Base-by-base conservation (phyloP, 2,329 filamentous ascomycete species). In the Phyllosticta ampelicida region DNA sequence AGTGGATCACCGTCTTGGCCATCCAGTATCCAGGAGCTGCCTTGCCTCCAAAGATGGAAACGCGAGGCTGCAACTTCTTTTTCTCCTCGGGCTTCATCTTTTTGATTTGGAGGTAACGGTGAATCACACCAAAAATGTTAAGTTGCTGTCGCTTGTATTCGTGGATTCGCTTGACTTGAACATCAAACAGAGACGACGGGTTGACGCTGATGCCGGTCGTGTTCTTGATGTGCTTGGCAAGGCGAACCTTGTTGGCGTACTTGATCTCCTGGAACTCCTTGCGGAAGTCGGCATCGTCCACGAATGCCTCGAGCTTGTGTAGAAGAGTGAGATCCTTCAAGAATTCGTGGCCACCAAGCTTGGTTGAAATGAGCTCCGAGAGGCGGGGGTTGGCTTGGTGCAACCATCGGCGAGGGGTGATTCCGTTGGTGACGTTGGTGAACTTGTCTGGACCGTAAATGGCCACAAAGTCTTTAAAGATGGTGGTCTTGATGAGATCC, bases 11-110 rank as follows among this genome's bases (percentile, higher is more conserved):
- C 48, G 94, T 95, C 82, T 99, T 99, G 44, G 94, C 94, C 94
- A 97, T 99, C 94, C 94, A 99, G 79, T 99, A 99, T 16, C 94
- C 94, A 0, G 94, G 94, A 1, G 94, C 94, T 23, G 94, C 94
- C 77, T 99, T 99, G 66, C 94, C 94, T 69, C 94, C 94, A 70
- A 99, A 97, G 72, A 99, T 95, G 59, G 88, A 94, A 9, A 97
- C 94, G 55, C 92, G 86, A 16, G 91, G 90, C 51, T 86, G 82
- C 61, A 89, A 80, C 76, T 94, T 94, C 80, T 95, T 92, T 64
- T 86, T 84, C 70, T 96, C 87, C 66, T 90, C 89, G 0, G 89
- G 78, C 21, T 80, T 83, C 86, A 96, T 84, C 36, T 83, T 80
- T 77, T 97, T 99, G 71, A 99, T 86, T 13, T 82, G 82, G 48